Evolutionary conservation across 345 rosid species (phyloP).

Genomic region (Corchorus olitorius): DNA sequence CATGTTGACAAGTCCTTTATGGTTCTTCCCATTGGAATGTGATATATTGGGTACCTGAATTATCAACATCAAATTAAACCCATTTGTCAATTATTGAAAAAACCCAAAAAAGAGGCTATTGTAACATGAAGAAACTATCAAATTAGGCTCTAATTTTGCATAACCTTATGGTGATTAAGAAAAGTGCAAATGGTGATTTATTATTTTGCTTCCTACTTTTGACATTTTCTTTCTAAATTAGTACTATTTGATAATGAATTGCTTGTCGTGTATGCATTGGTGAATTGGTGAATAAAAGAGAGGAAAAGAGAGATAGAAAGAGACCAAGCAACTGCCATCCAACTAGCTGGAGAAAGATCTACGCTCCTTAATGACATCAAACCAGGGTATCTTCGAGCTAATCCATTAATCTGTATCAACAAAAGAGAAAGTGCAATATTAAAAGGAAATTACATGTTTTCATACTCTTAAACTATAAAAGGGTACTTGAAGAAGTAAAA

Average conservation of each 20-base stretch:
- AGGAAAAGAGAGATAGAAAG: conserved; percentile 24
- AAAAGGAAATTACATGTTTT: neutral
- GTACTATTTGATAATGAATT: neutral
- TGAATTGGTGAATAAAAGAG: no score
- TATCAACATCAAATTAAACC: neutral
- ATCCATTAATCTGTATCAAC: conserved; percentile 62
- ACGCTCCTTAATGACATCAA: conserved; percentile 91
- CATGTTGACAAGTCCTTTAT: conserved; percentile 95
- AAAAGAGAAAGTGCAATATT: conserved; percentile 19
- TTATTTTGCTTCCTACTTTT: no score
- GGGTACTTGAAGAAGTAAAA: conserved; percentile 15
- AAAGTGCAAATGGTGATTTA: no score
- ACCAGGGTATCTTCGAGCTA: conserved; percentile 72
- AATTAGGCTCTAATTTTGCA: neutral
- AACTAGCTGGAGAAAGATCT: conserved; percentile 99
- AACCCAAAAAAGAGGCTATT: no score
- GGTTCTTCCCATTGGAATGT: conserved; percentile 98
- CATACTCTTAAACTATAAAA: neutral
- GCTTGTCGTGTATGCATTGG: neutral
- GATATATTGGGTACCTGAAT: conserved; percentile 92
- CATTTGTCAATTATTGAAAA: neutral
- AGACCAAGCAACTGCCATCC: conserved; percentile 99
- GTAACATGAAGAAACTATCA: neutral
- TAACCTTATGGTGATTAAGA: neutral
- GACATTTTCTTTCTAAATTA: no score